Conservation (phyloP, 2,329 filamentous ascomycete species). For the Cladosporium sp. region DNA sequence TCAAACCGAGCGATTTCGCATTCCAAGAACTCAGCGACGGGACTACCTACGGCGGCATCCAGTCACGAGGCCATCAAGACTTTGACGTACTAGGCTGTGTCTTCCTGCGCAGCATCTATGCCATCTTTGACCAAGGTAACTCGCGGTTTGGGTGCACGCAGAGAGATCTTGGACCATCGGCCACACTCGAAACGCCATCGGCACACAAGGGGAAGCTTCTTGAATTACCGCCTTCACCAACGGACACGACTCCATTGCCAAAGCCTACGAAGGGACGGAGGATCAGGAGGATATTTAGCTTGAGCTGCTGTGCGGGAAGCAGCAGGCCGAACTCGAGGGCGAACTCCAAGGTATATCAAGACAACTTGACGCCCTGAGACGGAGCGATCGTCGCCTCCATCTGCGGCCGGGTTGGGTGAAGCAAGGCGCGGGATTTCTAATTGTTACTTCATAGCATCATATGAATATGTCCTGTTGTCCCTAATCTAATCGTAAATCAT, state of each 20-base stretch:
- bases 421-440: too few species aligned
- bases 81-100: constrained; percentile 51
- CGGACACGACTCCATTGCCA: not conserved
- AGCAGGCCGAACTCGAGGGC: not conserved
- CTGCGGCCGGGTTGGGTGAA: too few species aligned
- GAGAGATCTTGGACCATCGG: not conserved
- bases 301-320: not conserved
- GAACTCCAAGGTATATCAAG: too few species aligned
- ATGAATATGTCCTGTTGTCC: not conserved
- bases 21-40: constrained; percentile 55
- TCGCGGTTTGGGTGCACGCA: constrained; percentile 16
- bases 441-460: too few species aligned
- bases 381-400: too few species aligned
- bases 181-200: not conserved
- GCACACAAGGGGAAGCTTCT: not conserved
- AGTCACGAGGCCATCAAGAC: constrained; percentile 54
- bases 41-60: constrained; percentile 61
- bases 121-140: constrained; percentile 56
- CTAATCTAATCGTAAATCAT: not conserved
- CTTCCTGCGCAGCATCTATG: constrained; percentile 63
- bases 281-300: not conserved
- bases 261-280: not conserved
- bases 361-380: too few species aligned
- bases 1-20: constrained; percentile 60
- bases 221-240: not conserved